A percentile compares a stretch with the other conserved stretches of the same genome.
phyloP scores from a whole-genome alignment of 306 rosid genomes.

The Hippophae gyantsensis region DNA sequence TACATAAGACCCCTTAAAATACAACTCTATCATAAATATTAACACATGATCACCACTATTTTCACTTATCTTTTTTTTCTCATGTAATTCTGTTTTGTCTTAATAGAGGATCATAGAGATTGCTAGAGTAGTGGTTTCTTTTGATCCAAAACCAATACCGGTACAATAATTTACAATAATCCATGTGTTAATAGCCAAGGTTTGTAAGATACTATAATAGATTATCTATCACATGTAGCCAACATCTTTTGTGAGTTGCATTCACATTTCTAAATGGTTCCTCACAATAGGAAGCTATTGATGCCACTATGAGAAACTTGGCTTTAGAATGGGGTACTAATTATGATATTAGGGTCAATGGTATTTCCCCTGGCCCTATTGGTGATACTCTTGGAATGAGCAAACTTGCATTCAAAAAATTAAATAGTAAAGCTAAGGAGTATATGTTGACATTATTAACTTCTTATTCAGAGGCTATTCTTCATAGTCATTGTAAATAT shows the following conservation, averaged over 20 bases:
- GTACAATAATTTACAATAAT: slow-evolving; percentile 26
- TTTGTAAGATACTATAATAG: slow-evolving; percentile 8
- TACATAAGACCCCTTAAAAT: too few species aligned
- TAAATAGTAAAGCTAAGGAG: slow-evolving; percentile 36
- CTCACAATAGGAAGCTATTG: slow-evolving; percentile 74
- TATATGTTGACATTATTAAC: too few species aligned
- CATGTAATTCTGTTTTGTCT: neutral
- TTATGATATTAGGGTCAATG: slow-evolving; percentile 81
- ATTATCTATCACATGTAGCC: too few species aligned
- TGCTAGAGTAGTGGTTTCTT: slow-evolving; percentile 44
- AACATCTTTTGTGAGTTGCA: too few species aligned
- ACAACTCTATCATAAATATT: too few species aligned
- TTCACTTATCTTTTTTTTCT: too few species aligned
- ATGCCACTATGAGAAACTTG: slow-evolving; percentile 84
- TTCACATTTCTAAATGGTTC: neutral
- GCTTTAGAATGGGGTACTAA: slow-evolving; percentile 96
- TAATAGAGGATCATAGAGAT: slow-evolving; percentile 79
- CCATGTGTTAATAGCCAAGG: slow-evolving; percentile 95
- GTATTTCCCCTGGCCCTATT: slow-evolving; percentile 93
- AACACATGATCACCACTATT: too few species aligned
- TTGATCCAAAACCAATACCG: slow-evolving; percentile 43
- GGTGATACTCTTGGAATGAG: slow-evolving; percentile 76
- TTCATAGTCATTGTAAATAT: too few species aligned
- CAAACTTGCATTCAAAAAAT: slow-evolving; percentile 68
- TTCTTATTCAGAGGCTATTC: too few species aligned